Conservation (phyloP, 192 early-diverging fungal genomes). For the Coemansia biformis region DNA sequence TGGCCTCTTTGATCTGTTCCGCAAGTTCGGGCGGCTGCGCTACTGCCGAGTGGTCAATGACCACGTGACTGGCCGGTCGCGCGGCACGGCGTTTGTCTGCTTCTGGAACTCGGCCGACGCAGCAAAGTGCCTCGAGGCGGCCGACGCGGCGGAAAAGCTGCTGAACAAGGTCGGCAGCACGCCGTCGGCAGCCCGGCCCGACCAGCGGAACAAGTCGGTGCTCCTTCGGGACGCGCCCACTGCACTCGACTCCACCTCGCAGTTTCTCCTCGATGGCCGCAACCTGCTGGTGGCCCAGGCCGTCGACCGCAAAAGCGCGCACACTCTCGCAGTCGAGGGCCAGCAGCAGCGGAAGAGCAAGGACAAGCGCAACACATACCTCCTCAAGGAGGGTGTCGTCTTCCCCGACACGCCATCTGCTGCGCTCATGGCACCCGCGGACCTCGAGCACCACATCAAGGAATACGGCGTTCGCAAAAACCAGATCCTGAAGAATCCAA, state of each 20-base stretch:
- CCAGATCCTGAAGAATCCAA: constrained; percentile 77
- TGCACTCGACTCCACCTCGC: constrained; percentile 19
- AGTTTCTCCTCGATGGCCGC: constrained; percentile 75
- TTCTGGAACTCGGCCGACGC: constrained; percentile 69
- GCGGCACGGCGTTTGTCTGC: constrained; percentile 94
- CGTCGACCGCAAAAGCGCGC: constrained; percentile 68
- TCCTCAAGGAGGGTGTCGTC: constrained; percentile 88
- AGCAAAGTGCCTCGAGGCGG: constrained; percentile 67
- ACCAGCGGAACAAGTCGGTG: constrained; percentile 47
- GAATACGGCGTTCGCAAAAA: constrained; percentile 78
- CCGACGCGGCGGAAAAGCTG: constrained; percentile 56
- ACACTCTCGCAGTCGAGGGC: constrained; percentile 56
- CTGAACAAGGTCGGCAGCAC: constrained; percentile 45
- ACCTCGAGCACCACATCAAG: constrained; percentile 74
- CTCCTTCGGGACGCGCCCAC: constrained; percentile 46
- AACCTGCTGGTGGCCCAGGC: constrained; percentile 75
- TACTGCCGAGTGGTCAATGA: constrained; percentile 87
- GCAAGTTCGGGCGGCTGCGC: constrained; percentile 52
- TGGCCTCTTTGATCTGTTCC: constrained; percentile 60
- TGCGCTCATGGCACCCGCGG: constrained; percentile 61
- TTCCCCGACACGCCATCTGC: constrained; percentile 80
- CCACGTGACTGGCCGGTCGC: constrained; percentile 70
- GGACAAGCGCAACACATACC: constrained; percentile 82
- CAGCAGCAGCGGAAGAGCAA: constrained; percentile 58
- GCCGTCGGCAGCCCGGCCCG: constrained; percentile 26